phyloP scores from a whole-genome alignment of 2,329 filamentous ascomycete genomes.

The Trichoderma cornu-damae region DNA sequence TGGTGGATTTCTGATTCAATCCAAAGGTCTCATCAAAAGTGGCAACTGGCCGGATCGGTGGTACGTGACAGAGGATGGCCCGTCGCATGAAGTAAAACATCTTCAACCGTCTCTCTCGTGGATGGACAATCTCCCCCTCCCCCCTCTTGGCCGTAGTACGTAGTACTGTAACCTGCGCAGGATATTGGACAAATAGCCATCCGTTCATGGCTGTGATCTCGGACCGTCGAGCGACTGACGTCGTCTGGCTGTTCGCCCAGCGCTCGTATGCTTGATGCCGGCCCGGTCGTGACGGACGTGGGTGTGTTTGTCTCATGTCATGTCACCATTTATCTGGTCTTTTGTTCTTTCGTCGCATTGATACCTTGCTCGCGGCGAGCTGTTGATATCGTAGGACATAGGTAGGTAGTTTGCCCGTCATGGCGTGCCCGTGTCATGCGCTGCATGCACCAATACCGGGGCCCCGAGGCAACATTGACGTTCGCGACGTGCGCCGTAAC shows the following conservation, averaged over 20 bases:
- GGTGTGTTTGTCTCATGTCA: slow-evolving; percentile 6
- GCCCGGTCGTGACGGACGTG: not conserved
- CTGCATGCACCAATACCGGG: not conserved
- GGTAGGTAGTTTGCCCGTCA: not conserved
- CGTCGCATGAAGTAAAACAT: too few species aligned
- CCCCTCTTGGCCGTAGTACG: too few species aligned
- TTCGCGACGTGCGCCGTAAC: slow-evolving; percentile 4
- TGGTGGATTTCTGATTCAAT: not conserved
- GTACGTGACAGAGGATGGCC: not conserved
- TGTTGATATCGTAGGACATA: not conserved
- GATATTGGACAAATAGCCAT: not conserved
- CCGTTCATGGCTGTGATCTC: not conserved
- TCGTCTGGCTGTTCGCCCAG: not conserved
- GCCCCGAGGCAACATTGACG: slow-evolving; percentile 4
- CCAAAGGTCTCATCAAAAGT: slow-evolving; percentile 12
- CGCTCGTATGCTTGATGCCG: not conserved
- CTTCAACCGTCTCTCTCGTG: too few species aligned
- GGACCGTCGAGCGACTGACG: slow-evolving; percentile 4
- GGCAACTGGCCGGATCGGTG: slow-evolving; percentile 11
- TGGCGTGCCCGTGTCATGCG: not conserved
- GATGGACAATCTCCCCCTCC: too few species aligned
- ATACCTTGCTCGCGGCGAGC: not conserved
- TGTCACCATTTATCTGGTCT: not conserved
- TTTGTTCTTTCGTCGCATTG: not conserved
- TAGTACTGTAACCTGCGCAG: not conserved